Conservation (phyloP, 2,329 filamentous ascomycete species). For the Mycosphaerella sp. region DNA sequence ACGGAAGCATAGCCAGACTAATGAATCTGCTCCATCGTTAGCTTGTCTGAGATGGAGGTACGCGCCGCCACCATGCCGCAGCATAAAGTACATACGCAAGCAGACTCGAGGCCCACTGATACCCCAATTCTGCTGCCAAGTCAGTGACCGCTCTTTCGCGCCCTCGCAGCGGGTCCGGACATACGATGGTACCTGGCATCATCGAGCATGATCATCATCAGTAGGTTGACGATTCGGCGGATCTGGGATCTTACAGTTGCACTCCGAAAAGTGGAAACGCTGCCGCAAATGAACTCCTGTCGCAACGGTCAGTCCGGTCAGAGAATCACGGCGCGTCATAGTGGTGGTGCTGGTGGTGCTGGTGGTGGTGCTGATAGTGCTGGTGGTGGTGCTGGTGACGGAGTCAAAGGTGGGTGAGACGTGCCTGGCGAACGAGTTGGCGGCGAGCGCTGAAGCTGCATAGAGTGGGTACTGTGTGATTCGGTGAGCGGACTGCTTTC, state of each 20-base stretch:
- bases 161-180: slow-evolving; percentile 24
- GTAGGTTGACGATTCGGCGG: not conserved
- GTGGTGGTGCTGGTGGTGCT: slow-evolving; percentile 32
- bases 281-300: not conserved
- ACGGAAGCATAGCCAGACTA: slow-evolving; percentile 45
- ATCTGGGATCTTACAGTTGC: slow-evolving; percentile 39
- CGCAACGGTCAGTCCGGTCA: slow-evolving; percentile 2
- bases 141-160: slow-evolving; percentile 41
- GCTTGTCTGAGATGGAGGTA: not conserved
- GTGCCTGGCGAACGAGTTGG: slow-evolving; percentile 46
- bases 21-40: slow-evolving; percentile 33
- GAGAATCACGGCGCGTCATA: no score
- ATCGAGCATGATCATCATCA: not conserved
- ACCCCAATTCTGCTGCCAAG: slow-evolving; percentile 37
- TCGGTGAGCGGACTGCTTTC: slow-evolving; percentile 13
- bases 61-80: not conserved
- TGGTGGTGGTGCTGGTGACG: slow-evolving; percentile 35
- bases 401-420: slow-evolving; percentile 13
- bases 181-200: slow-evolving; percentile 35
- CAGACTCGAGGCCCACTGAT: slow-evolving; percentile 47
- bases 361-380: slow-evolving; percentile 25
- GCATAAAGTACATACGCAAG: not conserved
- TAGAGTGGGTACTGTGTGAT: slow-evolving; percentile 39
- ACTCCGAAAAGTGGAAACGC: slow-evolving; percentile 42
- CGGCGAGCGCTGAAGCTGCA: slow-evolving; percentile 45